Base-by-base conservation (phyloP, 176 grass and related monocot genomes). In the Carex cristatella region DNA sequence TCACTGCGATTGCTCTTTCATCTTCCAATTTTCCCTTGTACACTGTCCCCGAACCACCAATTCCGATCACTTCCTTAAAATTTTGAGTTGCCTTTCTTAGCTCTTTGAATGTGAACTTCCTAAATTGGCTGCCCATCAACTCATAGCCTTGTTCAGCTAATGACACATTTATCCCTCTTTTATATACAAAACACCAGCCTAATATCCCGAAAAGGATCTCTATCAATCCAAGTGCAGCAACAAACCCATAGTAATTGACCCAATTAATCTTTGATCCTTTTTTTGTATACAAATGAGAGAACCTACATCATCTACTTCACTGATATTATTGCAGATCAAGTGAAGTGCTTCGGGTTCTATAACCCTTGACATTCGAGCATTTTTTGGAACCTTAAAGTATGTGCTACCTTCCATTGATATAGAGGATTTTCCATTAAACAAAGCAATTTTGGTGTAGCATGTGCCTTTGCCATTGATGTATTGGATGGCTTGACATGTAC, bases 11-110 rank as follows among this genome's bases (percentile, higher is more conserved):
- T 0, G 37, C 65, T 70, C 77, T 87, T 61, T 62, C 44, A 46
- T 87, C 77, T 30, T 87, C 64, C 16, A 86, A 81, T 18, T 64
- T 49, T 16, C 76, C 76, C 15, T 81, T 86, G 18, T 86, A 81
- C 23, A 86, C 85, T 79, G 38, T 23, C 31, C 85, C 85, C 7
- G 62, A 81, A 7, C 85, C 61, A 51, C 85, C 75, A 12, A 10
- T 60, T 37, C 85, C 85, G 15, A 86, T 68, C 61, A 32, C 76
- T 42, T 86, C 62, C 5, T 44, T 81, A 48, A 86, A 86, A 23
- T 81, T 86, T 7, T 58, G 48, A 30, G 76, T 81, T 28, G 27
- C 48, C 49, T 60, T 86, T 58, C 64, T 86, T 6, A 86, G 85
- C 49, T 86, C 75, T 58, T 80, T 44, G 8, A 79, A 86, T 40